Evolutionary conservation across 1,139 yeast genomes (phyloP), one percentile per base, ranked within the genome.

Genomic region (Groenewaldozyma sp.): DNA sequence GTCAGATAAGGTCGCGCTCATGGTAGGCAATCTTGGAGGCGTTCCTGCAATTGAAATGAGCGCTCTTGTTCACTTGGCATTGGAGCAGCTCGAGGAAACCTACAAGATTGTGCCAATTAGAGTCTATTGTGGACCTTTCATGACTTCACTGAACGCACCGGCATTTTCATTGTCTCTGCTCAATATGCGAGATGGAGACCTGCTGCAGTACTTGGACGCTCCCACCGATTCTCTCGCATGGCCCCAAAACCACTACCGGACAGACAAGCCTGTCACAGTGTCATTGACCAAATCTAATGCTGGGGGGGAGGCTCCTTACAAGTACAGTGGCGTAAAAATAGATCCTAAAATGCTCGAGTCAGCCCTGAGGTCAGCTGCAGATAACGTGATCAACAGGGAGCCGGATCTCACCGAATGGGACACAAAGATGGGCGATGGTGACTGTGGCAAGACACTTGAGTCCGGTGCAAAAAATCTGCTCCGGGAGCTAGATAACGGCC

Each of bases 1-100:
- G 34, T 35, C 37, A 16, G 61, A 56, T 37, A 72, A 68, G 34
- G 63, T 70, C 32, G 69, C 68, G 4, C 49, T 73, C 31, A 56
- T 72, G 46, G 57, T 73, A 39, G 73, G 72, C 56, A 73, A 73
- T 44, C 63, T 73, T 35, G 78, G 77, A 16, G 78, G 77, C 6
- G 62, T 72, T 24, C 67, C 76, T 18, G 60, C 65, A 21, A 55
- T 73, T 38, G 78, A 73, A 44, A 56, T 69, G 49, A 55, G 62
- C 34, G 67, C 66, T 14, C 51, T 67, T 35, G 50, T 63, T 35
- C 52, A 56, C 26, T 58, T 54, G 24, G 59, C 64, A 18, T 53
- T 61, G 31, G 58, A 58, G 24, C 67, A 61, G 19, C 58, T 73
- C 46, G 61, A 62, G 36, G 47, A 53, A 2, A 56, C 54, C 21